A percentile compares a stretch with the other conserved stretches of the same genome.
These are phyloP conservation scores for Boletus smithii DNA, from an alignment of 1,284 basidiomycete species.

Conservation along the genomic window DNA sequence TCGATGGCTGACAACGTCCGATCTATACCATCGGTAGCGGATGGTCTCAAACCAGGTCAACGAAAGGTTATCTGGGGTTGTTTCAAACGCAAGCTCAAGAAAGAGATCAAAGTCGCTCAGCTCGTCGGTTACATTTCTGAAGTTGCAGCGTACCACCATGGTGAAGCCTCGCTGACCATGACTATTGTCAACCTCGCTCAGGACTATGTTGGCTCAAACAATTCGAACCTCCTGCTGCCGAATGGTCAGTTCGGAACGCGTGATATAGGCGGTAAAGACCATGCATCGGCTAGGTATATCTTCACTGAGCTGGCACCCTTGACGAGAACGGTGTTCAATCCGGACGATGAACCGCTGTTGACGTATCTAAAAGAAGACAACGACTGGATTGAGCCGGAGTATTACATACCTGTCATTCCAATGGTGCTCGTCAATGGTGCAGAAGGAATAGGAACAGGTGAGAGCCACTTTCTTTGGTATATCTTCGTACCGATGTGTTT, in stretches of 20 bases:
- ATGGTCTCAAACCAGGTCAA: conserved; percentile 99
- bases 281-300: conserved; percentile 96
- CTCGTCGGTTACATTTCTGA: conserved; percentile 94
- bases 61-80: conserved; percentile 95
- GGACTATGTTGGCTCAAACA: conserved; percentile 94
- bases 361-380: conserved; percentile 89
- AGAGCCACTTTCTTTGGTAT: conserved; percentile 19
- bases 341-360: conserved; percentile 83
- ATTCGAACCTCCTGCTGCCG: conserved; percentile 86
- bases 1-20: conserved; percentile 99
- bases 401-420: conserved; percentile 90
- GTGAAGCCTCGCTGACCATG: conserved; percentile 80
- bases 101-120: conserved; percentile 96
- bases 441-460: conserved; percentile 96
- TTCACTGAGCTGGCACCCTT: conserved; percentile 82
- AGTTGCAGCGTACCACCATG: conserved; percentile 96
- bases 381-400: conserved; percentile 88
- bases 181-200: conserved; percentile 97
- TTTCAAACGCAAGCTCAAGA: conserved; percentile 92
- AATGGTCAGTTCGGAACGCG: conserved; percentile 98
- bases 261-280: conserved; percentile 88
- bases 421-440: conserved; percentile 92
- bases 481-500: conserved; percentile 5
- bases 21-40: conserved; percentile 90
- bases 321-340: conserved; percentile 79